Evolutionary conservation across 2,329 filamentous ascomycete species (phyloP), one percentile per base, ranked within the genome.

Genomic region (Colletotrichum orbiculare): DNA sequence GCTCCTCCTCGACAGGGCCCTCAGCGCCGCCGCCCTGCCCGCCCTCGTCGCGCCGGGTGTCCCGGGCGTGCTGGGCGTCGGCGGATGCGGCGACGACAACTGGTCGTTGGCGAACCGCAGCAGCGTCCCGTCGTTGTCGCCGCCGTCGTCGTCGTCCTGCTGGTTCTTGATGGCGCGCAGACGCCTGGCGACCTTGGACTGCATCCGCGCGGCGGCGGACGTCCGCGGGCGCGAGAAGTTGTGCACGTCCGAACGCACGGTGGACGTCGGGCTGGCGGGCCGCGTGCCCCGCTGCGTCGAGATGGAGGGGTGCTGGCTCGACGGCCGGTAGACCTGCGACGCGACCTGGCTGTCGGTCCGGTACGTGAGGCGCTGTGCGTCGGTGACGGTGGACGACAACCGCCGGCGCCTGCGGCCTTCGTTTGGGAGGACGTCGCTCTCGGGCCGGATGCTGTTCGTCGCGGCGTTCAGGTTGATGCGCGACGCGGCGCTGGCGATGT

Each of bases 221-320:
- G 52, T 62, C 11, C 62, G 46, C n/a, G 62, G 62, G 6, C 62
- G 48, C 3, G 62, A 65, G n/a, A 65, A 65, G 13, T 62, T 65
- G 17, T 65, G 59, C 41, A 62, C 8, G 2, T 53, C 53, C 2
- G 62, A 62, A 11, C 15, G 38, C 4, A 43, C 15, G 5, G 52
- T 65, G 12, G 34, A 48, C 8, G 52, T 43, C 8, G 37, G 47
- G 38, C 58, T 57, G 3, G 3, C 5, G 3, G 37, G 41, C 1
- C 37, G 46, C 5, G 39, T 13, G 10, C 17, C 17, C 17, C 25
- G 37, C 11, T 34, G 35, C 9, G 35, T 15, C 3, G n/a, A 12
- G 1, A 38, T 25, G 2, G 52, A 57, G 5, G 37, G 42, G 17
- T 53, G 8, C 8, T 34, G 47, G 39, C 42, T 56, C 6, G 47